Evolutionary conservation across 352 stramenopile genomes (phyloP).

Genomic region (Globisporangium orthogonon): DNA sequence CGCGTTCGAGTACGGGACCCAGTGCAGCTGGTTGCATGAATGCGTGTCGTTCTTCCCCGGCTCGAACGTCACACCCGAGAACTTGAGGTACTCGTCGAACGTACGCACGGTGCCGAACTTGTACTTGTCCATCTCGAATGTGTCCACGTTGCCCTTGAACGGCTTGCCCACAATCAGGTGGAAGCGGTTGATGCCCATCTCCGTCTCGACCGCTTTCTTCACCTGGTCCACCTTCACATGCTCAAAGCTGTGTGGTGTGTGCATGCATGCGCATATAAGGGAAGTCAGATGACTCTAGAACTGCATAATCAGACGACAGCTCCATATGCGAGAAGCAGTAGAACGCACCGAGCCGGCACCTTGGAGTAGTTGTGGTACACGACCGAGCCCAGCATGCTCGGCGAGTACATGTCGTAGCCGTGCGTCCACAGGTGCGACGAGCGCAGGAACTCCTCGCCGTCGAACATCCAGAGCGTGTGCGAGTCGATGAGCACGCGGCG

Average conservation of each 20-base stretch:
- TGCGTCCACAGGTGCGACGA: slow-evolving; percentile 54
- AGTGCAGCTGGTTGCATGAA: slow-evolving; percentile 62
- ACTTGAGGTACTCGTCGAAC: slow-evolving; percentile 54
- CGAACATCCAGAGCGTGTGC: slow-evolving; percentile 78
- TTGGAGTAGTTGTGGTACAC: slow-evolving; percentile 79
- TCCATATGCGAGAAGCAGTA: too few species aligned
- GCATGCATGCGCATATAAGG: too few species aligned
- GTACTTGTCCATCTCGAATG: slow-evolving; percentile 57
- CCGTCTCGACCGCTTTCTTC: slow-evolving; percentile 35
- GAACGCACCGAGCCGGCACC: slow-evolving; percentile 35
- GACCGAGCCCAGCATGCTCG: slow-evolving; percentile 43
- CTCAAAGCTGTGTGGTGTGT: slow-evolving; percentile 25
- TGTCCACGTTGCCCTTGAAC: slow-evolving; percentile 52
- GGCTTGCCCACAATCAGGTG: slow-evolving; percentile 46
- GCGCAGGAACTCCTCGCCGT: slow-evolving; percentile 65
- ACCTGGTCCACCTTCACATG: slow-evolving; percentile 38
- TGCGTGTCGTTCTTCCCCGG: slow-evolving; percentile 41
- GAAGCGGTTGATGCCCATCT: slow-evolving; percentile 56
- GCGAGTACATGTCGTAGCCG: slow-evolving; percentile 70
- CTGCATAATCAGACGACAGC: too few species aligned
- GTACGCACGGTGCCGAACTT: slow-evolving; percentile 44
- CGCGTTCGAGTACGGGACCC: slow-evolving; percentile 57
- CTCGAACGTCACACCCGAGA: slow-evolving; percentile 48
- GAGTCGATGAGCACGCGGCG: slow-evolving; percentile 64
- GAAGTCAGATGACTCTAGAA: too few species aligned